Base-by-base conservation (phyloP, 371 early-diverging fungal species). In the Nematocida ironsii region DNA sequence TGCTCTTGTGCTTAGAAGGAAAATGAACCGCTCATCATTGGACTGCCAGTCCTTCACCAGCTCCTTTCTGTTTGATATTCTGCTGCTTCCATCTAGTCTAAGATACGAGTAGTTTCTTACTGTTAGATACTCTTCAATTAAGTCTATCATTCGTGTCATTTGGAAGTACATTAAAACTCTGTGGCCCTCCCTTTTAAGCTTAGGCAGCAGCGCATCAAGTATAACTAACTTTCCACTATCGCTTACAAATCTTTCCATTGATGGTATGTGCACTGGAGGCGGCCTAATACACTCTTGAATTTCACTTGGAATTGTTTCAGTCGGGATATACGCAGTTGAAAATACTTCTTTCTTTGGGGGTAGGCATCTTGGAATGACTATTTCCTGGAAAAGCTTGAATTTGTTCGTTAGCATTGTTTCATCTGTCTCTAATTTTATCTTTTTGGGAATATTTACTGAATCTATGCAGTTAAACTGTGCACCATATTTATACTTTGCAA, bases 111-210 rank as follows among this genome's bases (percentile, higher is more conserved):
- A 86, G 42, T 86, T 82, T 55, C 81, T 83, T 18, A 72, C 82
- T 44, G 76, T 83, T 33, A 87, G 74, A 74, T 86, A 87, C 33
- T 88, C 85, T 66, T 94, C 96, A 88, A 97, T 90, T 72, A 98
- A 74, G 84, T 96, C 96, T 82, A 97, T 94, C 94, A 95, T 94
- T 84, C 89, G 89, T 7, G 97, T 95, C 97, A 98, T 97, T 86
- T 98, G 97, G 90, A 96, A 97, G 84, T 95, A 94, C 44, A 98
- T 89, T 82, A 99, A 86, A 3, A 95, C 93, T 68, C 95, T 91
- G 85, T 97, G 96, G 0, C 93, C 94, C 72, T 93, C 93, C 5
- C 90, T 86, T 87, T 94, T 93, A 40, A 99, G 90, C 82, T 91
- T 89, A 33, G 90, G 89, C 47, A 99, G 86, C 70, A 99, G 83